phyloP scores from a whole-genome alignment of 2,329 filamentous ascomycete species.

The Zymoseptoria pseudotritici region DNA sequence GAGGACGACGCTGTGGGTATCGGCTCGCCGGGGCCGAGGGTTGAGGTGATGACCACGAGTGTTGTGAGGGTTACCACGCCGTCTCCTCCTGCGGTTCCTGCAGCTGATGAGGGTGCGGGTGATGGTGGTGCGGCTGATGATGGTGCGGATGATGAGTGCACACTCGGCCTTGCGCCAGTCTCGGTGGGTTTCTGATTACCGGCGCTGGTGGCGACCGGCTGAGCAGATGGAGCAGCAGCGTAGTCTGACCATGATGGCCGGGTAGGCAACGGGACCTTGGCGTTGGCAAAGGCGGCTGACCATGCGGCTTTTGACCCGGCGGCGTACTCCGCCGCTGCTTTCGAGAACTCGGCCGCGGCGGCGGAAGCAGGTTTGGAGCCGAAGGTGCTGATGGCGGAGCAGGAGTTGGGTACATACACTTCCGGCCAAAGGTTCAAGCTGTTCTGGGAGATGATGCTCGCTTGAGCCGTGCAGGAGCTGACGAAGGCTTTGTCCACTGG shows the following conservation, averaged over 20 bases:
- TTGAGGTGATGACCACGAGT: conserved; percentile 13
- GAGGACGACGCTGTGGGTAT: too few relatives aligned
- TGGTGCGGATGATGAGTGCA: not conserved
- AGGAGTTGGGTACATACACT: conserved; percentile 19
- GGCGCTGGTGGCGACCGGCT: conserved; percentile 2
- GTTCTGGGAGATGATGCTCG: conserved; percentile 11
- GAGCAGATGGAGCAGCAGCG: not conserved
- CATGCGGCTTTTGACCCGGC: conserved; percentile 8
- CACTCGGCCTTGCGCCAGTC: not conserved
- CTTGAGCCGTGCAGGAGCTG: conserved; percentile 17
- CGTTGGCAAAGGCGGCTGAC: conserved; percentile 11
- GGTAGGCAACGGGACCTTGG: conserved; percentile 9
- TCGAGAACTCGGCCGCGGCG: conserved; percentile 5
- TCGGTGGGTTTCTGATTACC: not conserved
- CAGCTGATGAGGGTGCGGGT: too few relatives aligned
- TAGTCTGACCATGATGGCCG: conserved; percentile 8
- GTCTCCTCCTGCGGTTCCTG: not conserved
- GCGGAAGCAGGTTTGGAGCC: conserved; percentile 14
- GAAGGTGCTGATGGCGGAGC: conserved; percentile 14
- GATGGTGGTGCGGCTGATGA: not conserved
- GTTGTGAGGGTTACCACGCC: conserved; percentile 12
- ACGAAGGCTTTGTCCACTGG: conserved; percentile 14
- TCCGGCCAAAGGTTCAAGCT: conserved; percentile 14
- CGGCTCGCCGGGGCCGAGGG: conserved; percentile 3
- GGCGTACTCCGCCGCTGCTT: conserved; percentile 12